These are phyloP conservation scores for Epichloe typhina DNA, from an alignment of 2,329 filamentous ascomycete species.

Conservation along the genomic window DNA sequence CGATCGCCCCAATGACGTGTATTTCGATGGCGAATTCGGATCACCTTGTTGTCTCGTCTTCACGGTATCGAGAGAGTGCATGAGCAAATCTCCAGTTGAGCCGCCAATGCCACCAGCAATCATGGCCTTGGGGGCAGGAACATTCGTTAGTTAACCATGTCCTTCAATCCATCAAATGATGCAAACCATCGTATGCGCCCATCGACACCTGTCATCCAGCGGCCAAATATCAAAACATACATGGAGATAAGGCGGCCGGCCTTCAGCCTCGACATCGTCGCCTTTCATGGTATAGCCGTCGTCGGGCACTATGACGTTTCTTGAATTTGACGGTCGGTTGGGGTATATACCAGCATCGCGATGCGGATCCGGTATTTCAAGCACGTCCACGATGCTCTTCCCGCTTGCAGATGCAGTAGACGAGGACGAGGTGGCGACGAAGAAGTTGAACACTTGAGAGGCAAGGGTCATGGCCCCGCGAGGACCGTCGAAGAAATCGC, in stretches of 20 bases:
- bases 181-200: not conserved
- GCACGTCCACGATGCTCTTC: slow-evolving; percentile 3
- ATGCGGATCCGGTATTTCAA: slow-evolving; percentile 8
- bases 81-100: slow-evolving; percentile 87
- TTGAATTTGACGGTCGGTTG: slow-evolving; percentile 13
- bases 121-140: slow-evolving; percentile 55
- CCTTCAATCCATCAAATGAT: not conserved
- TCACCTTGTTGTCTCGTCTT: slow-evolving; percentile 97
- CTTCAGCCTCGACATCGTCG: slow-evolving; percentile 28
- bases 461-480: slow-evolving; percentile 6
- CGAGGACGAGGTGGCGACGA: slow-evolving; percentile 2
- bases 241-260: slow-evolving; percentile 30
- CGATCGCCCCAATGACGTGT: slow-evolving; percentile 77
- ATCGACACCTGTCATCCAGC: not conserved
- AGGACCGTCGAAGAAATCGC: not conserved
- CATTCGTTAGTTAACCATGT: not conserved
- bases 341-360: slow-evolving; percentile 21
- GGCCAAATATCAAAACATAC: slow-evolving; percentile 16
- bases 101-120: slow-evolving; percentile 87
- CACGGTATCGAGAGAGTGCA: slow-evolving; percentile 97
- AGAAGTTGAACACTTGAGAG: slow-evolving; percentile 4
- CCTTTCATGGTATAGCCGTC: slow-evolving; percentile 21
- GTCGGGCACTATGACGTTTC: slow-evolving; percentile 13
- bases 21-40: slow-evolving; percentile 82
- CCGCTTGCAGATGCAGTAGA: slow-evolving; percentile 7